Evolutionary conservation across 2,329 filamentous ascomycete species (phyloP).

Genomic region (Chaetoscypha palmicola): DNA sequence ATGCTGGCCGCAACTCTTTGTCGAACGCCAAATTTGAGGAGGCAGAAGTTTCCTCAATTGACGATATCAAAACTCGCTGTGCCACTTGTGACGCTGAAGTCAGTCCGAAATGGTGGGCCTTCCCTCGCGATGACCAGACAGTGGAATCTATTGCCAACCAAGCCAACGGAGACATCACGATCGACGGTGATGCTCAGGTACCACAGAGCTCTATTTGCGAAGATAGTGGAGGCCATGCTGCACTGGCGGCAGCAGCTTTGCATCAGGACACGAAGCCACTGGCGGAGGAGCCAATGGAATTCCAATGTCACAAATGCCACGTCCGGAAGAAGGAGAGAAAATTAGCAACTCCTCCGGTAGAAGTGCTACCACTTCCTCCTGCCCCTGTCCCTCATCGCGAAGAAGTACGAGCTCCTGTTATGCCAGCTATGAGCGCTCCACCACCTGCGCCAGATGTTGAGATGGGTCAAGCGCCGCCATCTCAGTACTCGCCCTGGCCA

Average conservation of each 20-base stretch:
- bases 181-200: slow-evolving; percentile 8
- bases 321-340: slow-evolving; percentile 39
- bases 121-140: slow-evolving; percentile 10
- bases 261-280: slow-evolving; percentile 23
- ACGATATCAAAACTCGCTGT: slow-evolving; percentile 42
- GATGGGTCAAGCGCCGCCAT: slow-evolving; percentile 18
- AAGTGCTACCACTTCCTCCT: not conserved
- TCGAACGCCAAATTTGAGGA: slow-evolving; percentile 27
- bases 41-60: slow-evolving; percentile 2
- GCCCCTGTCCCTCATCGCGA: slow-evolving; percentile 15
- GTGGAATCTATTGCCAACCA: not conserved
- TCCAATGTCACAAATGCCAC: slow-evolving; percentile 71
- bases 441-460: slow-evolving; percentile 28
- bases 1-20: slow-evolving; percentile 21
- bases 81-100: slow-evolving; percentile 61
- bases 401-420: slow-evolving; percentile 17
- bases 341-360: slow-evolving; percentile 14
- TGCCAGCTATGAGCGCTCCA: slow-evolving; percentile 24
- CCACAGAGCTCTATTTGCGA: slow-evolving; percentile 6
- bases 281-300: slow-evolving; percentile 36
- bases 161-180: slow-evolving; percentile 9
- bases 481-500: slow-evolving; percentile 22
- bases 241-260: slow-evolving; percentile 30
- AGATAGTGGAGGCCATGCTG: slow-evolving; percentile 21
- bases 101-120: slow-evolving; percentile 65